Base-by-base conservation (phyloP, 1,139 yeast species). In the Suhomyces kunorum region DNA sequence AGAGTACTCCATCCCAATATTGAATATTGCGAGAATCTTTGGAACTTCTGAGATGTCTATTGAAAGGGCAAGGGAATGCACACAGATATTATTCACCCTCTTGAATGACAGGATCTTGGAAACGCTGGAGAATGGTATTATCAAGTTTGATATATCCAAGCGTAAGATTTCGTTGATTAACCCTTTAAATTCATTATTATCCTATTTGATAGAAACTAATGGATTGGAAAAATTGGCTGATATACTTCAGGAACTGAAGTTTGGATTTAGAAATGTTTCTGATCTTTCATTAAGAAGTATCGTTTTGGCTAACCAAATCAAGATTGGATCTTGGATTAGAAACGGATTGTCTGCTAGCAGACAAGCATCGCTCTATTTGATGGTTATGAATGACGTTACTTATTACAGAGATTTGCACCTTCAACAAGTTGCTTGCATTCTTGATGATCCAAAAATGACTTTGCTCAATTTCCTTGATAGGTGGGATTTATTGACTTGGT, bases 261-360 rank as follows among this genome's bases (percentile, higher is more conserved):
- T 37, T 6, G 69, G 71, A 16, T 71, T 76, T 44, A 50, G 74
- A 40, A 56, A 59, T 3, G 64, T 80, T 14, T 68, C 84, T 0
- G 88, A 82, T 55, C 63, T 73, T 32, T 72, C 86, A 0, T 61
- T 85, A 36, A 68, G 86, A 53, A 72, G 83, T 15, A 65, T 81
- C 8, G 95, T 86, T 0, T 64, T 87, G 15, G 71, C 83, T 6
- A 72, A 90, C 0, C 97, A 92, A 57, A 80, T 89, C 12, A 78
- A 80, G 33, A 74, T 79, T 2, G 95, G 96, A 0, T 78, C 84
- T 46, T 92, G 98, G 98, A 87, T 92, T 3, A 76, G 98, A 58
- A 92, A 92, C 57, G 87, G 87, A n/a, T 52, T 66, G 34, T 64
- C 77, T 6, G 76, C 74, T 2, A 60, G 79, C 3, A 68, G 74